Evolutionary conservation across 2,329 filamentous ascomycete genomes (phyloP).

Genomic region (Epichloe gansuensis): DNA sequence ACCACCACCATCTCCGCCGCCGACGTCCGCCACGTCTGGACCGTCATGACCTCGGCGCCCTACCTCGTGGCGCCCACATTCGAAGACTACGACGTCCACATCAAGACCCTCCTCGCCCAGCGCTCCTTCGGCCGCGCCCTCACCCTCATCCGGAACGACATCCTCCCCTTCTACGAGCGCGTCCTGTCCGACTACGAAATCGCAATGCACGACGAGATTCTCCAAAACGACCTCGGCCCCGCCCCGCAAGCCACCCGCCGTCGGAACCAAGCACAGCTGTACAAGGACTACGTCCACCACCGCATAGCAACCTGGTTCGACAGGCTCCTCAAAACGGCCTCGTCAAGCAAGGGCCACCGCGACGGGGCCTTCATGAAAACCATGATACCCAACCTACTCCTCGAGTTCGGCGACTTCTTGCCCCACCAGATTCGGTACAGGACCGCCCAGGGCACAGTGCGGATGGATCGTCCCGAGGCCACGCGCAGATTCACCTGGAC

Average conservation of each 20-base stretch:
- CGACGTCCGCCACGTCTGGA: conserved; percentile 41
- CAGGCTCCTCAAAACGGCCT: conserved; percentile 15
- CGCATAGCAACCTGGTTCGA: conserved; percentile 17
- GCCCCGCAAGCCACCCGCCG: conserved; percentile 10
- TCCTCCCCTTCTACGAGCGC: conserved; percentile 25
- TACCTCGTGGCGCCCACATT: conserved; percentile 45
- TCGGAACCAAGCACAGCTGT: conserved; percentile 17
- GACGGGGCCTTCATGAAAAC: conserved; percentile 10
- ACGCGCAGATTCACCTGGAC: conserved; percentile 12
- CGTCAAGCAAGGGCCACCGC: conserved; percentile 12
- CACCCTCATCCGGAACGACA: conserved; percentile 25
- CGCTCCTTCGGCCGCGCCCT: conserved; percentile 19
- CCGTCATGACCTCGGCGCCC: conserved; percentile 44
- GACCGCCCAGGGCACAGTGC: conserved; percentile 18
- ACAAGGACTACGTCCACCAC: conserved; percentile 21
- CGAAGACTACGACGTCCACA: conserved; percentile 36
- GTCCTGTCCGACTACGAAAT: conserved; percentile 14
- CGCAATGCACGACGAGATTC: conserved; percentile 21
- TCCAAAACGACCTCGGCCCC: conserved; percentile 14
- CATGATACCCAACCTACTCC: conserved; percentile 19
- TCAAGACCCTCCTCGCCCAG: conserved; percentile 25
- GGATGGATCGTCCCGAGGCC: conserved; percentile 13
- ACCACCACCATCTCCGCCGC: conserved; percentile 23
- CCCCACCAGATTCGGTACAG: conserved; percentile 18
- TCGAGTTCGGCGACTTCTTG: conserved; percentile 23